Conservation (phyloP, 2,329 filamentous ascomycete genomes). For the Leptographium lundbergii region DNA sequence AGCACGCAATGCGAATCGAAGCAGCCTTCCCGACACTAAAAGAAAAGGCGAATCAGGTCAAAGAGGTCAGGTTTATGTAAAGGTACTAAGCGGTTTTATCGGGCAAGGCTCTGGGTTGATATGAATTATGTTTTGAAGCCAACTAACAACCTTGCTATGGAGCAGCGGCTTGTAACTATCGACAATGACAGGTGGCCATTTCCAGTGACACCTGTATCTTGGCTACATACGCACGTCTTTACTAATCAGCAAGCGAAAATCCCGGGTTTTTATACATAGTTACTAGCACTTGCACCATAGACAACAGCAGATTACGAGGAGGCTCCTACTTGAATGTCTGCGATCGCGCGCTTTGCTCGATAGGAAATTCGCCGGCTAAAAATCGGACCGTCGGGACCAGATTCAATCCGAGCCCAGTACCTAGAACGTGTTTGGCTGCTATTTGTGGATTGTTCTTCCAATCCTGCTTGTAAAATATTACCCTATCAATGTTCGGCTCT, state of each 20-base stretch:
- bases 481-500: not conserved
- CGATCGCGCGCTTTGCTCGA: not conserved
- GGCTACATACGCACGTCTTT: not conserved
- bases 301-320: not conserved
- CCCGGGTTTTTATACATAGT: too few species aligned
- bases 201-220: not conserved
- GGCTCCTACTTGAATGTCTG: not conserved
- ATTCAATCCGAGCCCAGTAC: not conserved
- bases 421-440: not conserved
- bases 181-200: not conserved
- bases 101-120: not conserved
- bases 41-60: not conserved
- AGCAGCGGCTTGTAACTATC: not conserved
- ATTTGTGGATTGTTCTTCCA: not conserved
- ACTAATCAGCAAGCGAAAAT: too few species aligned
- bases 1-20: not conserved
- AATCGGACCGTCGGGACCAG: not conserved
- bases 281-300: not conserved
- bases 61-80: not conserved
- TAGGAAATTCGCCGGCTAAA: not conserved
- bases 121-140: not conserved
- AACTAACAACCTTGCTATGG: not conserved
- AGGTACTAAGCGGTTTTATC: not conserved
- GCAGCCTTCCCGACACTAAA: not conserved
- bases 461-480: not conserved